Conservation (phyloP, 352 stramenopile genomes). For the Salisapilia sapeloensis region DNA sequence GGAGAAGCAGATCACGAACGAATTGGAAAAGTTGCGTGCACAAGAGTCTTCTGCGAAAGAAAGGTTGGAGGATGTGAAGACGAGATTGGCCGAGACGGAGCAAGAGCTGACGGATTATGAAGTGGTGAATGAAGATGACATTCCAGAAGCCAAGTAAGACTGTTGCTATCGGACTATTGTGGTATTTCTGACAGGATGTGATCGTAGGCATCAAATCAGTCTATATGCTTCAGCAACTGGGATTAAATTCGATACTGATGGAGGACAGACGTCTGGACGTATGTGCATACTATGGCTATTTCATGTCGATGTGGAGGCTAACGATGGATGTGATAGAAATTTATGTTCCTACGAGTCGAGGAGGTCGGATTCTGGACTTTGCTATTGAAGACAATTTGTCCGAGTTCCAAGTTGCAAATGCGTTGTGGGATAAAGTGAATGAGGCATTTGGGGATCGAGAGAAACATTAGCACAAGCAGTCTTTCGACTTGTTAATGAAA, state of each 20-base stretch:
- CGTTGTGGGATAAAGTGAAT: conserved; percentile 54
- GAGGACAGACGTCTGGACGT: conserved; percentile 25
- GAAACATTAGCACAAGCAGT: no score
- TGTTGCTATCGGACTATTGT: no score
- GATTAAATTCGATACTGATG: conserved; percentile 69
- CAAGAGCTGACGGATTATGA: no score
- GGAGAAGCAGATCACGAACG: no score
- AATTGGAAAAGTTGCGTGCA: no score
- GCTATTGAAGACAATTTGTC: conserved; percentile 30
- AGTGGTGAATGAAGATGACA: no score
- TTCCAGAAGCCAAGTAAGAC: no score
- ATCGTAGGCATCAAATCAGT: conserved; percentile 61
- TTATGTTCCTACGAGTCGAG: conserved; percentile 33
- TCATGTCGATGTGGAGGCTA: neutral
- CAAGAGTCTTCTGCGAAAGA: no score
- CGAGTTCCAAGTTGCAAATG: conserved; percentile 36
- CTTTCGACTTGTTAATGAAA: no score
- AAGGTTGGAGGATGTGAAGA: no score
- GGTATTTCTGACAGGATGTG: no score
- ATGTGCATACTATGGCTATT: neutral
- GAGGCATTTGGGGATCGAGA: conserved; percentile 39
- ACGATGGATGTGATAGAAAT: conserved; percentile 17
- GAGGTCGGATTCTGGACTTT: conserved; percentile 32
- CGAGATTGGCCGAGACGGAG: no score
- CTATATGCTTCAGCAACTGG: conserved; percentile 54